Conservation (phyloP, 306 rosid genomes). For the Begonia peltatifolia region DNA sequence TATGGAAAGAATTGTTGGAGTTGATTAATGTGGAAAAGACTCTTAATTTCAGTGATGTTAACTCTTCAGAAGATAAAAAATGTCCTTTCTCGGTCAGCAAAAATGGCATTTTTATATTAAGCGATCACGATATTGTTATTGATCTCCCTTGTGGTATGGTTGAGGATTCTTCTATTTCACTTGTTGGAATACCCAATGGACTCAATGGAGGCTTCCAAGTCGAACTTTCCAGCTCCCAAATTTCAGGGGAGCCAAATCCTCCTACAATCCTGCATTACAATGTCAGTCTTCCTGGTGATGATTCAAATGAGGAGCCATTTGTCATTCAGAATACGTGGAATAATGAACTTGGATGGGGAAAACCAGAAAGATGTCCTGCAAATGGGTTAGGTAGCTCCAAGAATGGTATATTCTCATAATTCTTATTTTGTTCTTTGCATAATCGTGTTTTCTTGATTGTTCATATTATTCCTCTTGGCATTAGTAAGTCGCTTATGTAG, state of each 20-base stretch:
- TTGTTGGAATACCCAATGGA: constrained; percentile 75
- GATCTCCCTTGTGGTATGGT: constrained; percentile 79
- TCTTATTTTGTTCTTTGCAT: neutral
- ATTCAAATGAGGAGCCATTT: constrained; percentile 66
- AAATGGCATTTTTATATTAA: constrained; percentile 15
- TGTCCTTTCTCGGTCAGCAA: constrained; percentile 55
- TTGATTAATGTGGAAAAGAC: constrained; percentile 31
- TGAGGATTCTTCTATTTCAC: constrained; percentile 68
- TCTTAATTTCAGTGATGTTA: constrained; percentile 19
- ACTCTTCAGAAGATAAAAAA: constrained; percentile 21
- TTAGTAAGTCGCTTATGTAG: too few species aligned
- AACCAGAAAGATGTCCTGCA: constrained; percentile 65
- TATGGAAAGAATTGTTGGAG: constrained; percentile 58
- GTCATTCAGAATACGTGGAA: constrained; percentile 81
- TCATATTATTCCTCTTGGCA: too few species aligned
- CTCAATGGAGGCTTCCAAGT: constrained; percentile 48
- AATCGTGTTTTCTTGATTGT: too few species aligned
- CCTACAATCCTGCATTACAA: constrained; percentile 61
- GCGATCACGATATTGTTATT: constrained; percentile 28
- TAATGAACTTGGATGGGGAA: constrained; percentile 72
- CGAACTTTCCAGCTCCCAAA: constrained; percentile 48
- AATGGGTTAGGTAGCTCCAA: constrained; percentile 32
- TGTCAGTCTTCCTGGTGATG: constrained; percentile 64
- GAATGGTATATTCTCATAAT: constrained; percentile 31
- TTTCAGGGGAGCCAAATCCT: constrained; percentile 35